phyloP scores from a whole-genome alignment of 2,329 filamentous ascomycete species.

The Paecilomyces variotii region DNA sequence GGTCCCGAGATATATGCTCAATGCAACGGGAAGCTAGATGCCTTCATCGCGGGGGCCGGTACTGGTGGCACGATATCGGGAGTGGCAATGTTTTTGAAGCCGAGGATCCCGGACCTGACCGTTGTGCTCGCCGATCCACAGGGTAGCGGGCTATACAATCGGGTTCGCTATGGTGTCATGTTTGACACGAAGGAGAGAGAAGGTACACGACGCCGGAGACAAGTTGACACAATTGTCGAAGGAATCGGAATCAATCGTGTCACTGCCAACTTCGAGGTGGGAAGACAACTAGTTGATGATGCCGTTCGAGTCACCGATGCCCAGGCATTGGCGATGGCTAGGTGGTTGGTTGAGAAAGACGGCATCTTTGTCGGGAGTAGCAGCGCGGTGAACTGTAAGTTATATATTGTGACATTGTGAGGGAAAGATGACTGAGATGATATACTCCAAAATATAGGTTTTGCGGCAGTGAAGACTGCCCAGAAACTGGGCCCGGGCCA shows the following conservation, averaged over 20 bases:
- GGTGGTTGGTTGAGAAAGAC: constrained; percentile 91
- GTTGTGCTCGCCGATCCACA: constrained; percentile 89
- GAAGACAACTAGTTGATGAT: constrained; percentile 78
- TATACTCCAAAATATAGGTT: constrained; percentile 24
- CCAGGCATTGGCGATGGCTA: constrained; percentile 88
- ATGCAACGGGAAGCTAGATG: constrained; percentile 65
- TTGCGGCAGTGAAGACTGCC: constrained; percentile 41
- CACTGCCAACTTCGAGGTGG: constrained; percentile 88
- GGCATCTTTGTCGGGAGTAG: constrained; percentile 92
- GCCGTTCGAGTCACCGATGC: constrained; percentile 80
- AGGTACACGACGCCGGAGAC: constrained; percentile 77
- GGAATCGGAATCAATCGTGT: constrained; percentile 91
- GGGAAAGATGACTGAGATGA: constrained; percentile 1
- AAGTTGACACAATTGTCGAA: constrained; percentile 94
- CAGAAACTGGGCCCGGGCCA: constrained; percentile 41
- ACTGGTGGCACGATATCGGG: constrained; percentile 92
- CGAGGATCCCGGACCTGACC: constrained; percentile 53
- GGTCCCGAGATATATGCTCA: constrained; percentile 85
- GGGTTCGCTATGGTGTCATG: constrained; percentile 89
- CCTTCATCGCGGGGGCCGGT: constrained; percentile 87
- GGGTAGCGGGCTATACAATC: constrained; percentile 88
- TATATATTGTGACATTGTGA: background rate
- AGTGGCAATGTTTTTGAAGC: constrained; percentile 75
- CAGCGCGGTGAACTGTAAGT: constrained; percentile 85
- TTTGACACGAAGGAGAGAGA: constrained; percentile 83